Percentiles rank a stretch among this genome's conserved stretches.
Conservation (phyloP, 1,139 yeast species). For the Pichia norvegensis region DNA sequence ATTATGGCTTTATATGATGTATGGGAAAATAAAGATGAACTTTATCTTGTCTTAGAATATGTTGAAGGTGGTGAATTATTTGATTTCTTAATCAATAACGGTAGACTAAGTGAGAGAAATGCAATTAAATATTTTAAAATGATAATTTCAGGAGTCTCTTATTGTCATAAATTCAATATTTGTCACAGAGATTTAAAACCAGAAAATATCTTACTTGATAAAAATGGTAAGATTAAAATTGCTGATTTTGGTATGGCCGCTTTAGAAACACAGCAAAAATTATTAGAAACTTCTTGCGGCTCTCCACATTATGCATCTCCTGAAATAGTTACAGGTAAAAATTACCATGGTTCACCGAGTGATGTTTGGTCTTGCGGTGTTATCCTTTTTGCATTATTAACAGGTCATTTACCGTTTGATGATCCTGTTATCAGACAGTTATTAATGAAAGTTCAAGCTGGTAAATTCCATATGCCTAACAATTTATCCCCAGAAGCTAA, state of each 20-base stretch:
- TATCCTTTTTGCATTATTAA: conserved; percentile 64
- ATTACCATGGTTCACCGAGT: conserved; percentile 75
- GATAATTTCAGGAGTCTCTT: conserved; percentile 70
- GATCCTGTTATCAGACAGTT: conserved; percentile 70
- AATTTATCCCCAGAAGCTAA: conserved; percentile 57
- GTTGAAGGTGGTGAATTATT: conserved; percentile 81
- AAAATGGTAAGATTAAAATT: conserved; percentile 58
- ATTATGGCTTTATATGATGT: conserved; percentile 72
- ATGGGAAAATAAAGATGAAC: conserved; percentile 74
- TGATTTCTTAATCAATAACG: conserved; percentile 68
- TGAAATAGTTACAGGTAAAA: conserved; percentile 70
- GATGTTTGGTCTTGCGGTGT: conserved; percentile 89
- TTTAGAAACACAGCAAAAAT: conserved; percentile 60
- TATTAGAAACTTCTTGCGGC: conserved; percentile 75
- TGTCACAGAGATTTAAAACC: conserved; percentile 81
- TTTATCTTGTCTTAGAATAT: conserved; percentile 67
- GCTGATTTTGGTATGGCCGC: conserved; percentile 92
- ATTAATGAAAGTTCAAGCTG: conserved; percentile 66
- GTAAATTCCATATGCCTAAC: conserved; percentile 66
- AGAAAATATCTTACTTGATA: conserved; percentile 63
- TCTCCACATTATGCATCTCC: conserved; percentile 88
- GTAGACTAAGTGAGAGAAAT: conserved; percentile 68
- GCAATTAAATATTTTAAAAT: conserved; percentile 72
- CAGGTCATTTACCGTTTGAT: conserved; percentile 77
- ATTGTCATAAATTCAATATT: conserved; percentile 72